phyloP scores from a whole-genome alignment of 1,284 basidiomycete species.

The Schizopora paradoxa region DNA sequence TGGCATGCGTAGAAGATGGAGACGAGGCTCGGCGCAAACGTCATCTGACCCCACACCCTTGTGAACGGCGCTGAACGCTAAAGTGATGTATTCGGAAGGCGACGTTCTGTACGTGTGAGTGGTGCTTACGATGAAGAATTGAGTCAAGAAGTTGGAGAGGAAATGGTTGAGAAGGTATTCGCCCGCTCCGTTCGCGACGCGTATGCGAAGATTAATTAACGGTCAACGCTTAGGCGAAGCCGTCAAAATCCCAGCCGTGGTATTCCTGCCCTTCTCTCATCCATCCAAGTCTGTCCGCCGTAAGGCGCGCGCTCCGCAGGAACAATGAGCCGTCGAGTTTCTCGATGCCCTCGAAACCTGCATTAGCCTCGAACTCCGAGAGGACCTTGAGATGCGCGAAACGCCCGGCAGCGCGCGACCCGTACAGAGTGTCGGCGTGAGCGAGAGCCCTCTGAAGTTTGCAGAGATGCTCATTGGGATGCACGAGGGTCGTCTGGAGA shows the following conservation, averaged over 20 bases:
- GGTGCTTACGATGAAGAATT: too few relatives aligned
- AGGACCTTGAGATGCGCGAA: conserved; percentile 23
- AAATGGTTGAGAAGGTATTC: too few relatives aligned
- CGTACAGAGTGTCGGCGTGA: conserved; percentile 47
- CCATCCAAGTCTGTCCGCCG: conserved; percentile 44
- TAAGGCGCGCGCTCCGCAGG: conserved; percentile 46
- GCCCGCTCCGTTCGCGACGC: too few relatives aligned
- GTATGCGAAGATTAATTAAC: neutral
- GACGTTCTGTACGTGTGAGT: too few relatives aligned
- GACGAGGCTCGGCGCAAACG: too few relatives aligned
- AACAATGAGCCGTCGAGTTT: conserved; percentile 58
- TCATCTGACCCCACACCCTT: too few relatives aligned
- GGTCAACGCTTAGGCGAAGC: conserved; percentile 1
- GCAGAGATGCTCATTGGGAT: conserved; percentile 59
- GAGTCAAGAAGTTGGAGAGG: too few relatives aligned
- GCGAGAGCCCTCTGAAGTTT: conserved; percentile 55
- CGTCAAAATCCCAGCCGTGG: conserved; percentile 11
- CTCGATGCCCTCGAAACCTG: conserved; percentile 44
- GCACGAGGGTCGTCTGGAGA: conserved; percentile 41
- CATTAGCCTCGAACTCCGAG: conserved; percentile 30
- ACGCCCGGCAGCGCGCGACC: conserved; percentile 34
- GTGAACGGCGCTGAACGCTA: too few relatives aligned
- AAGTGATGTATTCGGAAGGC: too few relatives aligned
- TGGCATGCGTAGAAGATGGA: too few relatives aligned
- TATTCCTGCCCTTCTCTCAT: conserved; percentile 41